Evolutionary conservation across 2,329 filamentous ascomycete species (phyloP).

Genomic region (Ilyonectria mors-panacis): DNA sequence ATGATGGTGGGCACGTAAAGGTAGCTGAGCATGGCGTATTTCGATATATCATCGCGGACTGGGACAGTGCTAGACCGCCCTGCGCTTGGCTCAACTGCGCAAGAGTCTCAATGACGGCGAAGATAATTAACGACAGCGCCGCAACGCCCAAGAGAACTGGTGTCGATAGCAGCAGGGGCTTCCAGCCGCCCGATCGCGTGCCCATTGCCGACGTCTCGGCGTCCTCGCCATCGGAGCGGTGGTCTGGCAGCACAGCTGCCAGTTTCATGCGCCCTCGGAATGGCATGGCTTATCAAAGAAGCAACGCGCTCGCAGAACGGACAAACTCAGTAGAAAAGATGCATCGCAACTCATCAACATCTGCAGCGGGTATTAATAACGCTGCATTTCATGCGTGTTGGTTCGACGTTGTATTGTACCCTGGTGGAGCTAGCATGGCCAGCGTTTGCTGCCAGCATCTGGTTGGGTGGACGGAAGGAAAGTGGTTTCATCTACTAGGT

Average conservation of each 20-base stretch:
- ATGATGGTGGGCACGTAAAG: constrained; percentile 19
- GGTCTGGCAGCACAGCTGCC: too few relatives aligned
- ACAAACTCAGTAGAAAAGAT: neutral
- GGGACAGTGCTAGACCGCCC: neutral
- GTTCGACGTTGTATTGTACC: neutral
- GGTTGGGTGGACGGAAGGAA: neutral
- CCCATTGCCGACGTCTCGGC: neutral
- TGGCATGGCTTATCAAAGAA: neutral
- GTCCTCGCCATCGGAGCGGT: neutral
- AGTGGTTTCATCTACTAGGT: too few relatives aligned
- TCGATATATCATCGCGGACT: neutral
- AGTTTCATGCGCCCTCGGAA: neutral
- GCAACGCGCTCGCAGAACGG: neutral
- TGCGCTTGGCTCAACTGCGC: constrained; percentile 1
- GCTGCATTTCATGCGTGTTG: neutral
- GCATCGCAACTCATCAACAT: neutral
- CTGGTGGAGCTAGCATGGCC: neutral
- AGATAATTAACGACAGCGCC: neutral
- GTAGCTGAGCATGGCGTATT: neutral
- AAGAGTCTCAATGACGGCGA: constrained; percentile 4
- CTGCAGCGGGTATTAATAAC: neutral
- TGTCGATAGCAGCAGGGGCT: constrained; percentile 1
- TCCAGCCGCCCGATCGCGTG: neutral
- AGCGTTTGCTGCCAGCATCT: too few relatives aligned
- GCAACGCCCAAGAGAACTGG: neutral